Evolutionary conservation across 2,329 filamentous ascomycete genomes (phyloP).

Genomic region (Pseudogymnoascus sp.): DNA sequence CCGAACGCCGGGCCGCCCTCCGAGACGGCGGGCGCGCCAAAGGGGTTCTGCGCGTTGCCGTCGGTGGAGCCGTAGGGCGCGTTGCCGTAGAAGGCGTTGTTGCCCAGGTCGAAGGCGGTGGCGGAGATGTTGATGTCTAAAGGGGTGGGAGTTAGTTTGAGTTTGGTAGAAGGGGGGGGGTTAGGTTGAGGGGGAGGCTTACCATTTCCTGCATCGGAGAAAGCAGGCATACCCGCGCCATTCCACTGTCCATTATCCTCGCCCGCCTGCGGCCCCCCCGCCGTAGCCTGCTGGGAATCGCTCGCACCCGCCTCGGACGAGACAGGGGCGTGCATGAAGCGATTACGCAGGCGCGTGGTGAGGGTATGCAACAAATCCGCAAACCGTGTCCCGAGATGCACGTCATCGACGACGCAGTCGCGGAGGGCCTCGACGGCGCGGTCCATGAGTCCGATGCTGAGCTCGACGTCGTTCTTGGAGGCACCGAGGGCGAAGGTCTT

Average conservation of each 20-base stretch:
- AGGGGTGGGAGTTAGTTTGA: conserved; percentile 9
- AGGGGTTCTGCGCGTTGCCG: conserved; percentile 25
- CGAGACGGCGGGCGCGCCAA: not conserved
- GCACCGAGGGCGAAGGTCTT: conserved; percentile 79
- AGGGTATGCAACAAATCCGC: conserved; percentile 74
- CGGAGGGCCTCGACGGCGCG: conserved; percentile 64
- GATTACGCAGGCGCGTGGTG: conserved; percentile 62
- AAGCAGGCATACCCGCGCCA: not conserved
- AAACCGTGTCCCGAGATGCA: conserved; percentile 77
- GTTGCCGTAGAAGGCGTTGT: conserved; percentile 45
- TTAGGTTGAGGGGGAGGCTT: not conserved
- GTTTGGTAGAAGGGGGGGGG: not conserved
- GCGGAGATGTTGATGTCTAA: conserved; percentile 43
- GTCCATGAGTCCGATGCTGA: conserved; percentile 68
- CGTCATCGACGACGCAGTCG: conserved; percentile 74
- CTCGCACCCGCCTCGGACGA: not conserved
- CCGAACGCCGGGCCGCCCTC: conserved; percentile 21
- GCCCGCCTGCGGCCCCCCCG: not conserved
- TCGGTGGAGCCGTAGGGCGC: conserved; percentile 16
- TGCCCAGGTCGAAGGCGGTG: conserved; percentile 51
- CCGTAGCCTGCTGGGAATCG: not conserved
- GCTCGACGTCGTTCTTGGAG: conserved; percentile 66
- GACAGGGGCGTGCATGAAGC: conserved; percentile 58
- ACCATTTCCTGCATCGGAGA: not conserved
- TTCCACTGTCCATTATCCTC: not conserved